Conservation (phyloP, 805 yeast species). For the Soucietia sequanensis region DNA sequence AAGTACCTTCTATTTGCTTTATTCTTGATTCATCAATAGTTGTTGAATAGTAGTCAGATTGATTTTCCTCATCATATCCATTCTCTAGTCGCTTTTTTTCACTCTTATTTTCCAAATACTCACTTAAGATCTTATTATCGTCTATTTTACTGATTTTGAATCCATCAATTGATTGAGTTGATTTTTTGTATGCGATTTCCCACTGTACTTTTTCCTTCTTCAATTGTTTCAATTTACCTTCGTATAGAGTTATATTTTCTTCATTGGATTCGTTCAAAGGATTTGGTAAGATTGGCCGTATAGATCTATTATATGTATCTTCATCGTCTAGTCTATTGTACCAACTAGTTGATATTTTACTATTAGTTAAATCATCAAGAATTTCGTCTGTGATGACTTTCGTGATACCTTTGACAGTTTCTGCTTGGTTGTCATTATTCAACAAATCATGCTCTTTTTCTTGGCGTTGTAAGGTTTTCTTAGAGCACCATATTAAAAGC, state of each 20-base stretch:
- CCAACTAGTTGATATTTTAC: constrained; percentile 68
- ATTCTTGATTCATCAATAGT: constrained; percentile 15
- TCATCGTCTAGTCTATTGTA: constrained; percentile 41
- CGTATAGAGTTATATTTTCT: constrained; percentile 46
- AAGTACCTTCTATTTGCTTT: constrained; percentile 9
- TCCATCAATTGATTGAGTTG: constrained; percentile 15
- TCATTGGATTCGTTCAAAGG: constrained; percentile 55
- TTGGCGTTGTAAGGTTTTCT: constrained; percentile 47
- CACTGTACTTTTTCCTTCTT: constrained; percentile 48
- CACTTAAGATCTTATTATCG: constrained; percentile 16
- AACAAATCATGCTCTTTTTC: constrained; percentile 26
- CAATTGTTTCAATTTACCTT: constrained; percentile 42
- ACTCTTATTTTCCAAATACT: constrained; percentile 15
- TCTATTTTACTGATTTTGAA: constrained; percentile 8
- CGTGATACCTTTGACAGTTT: constrained; percentile 39
- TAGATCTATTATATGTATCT: constrained; percentile 21
- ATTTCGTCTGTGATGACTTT: constrained; percentile 64
- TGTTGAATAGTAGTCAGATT: constrained; percentile 8
- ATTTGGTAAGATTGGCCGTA: constrained; percentile 48
- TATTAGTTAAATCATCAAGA: constrained; percentile 56
- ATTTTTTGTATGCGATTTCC: constrained; percentile 29
- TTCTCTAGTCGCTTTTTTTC: constrained; percentile 8
- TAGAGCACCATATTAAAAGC: constrained; percentile 65
- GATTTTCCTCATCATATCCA: constrained; percentile 4
- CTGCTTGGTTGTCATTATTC: constrained; percentile 13